phyloP scores from a whole-genome alignment of 1,284 basidiomycete genomes.

The Schizophyllum commune region DNA sequence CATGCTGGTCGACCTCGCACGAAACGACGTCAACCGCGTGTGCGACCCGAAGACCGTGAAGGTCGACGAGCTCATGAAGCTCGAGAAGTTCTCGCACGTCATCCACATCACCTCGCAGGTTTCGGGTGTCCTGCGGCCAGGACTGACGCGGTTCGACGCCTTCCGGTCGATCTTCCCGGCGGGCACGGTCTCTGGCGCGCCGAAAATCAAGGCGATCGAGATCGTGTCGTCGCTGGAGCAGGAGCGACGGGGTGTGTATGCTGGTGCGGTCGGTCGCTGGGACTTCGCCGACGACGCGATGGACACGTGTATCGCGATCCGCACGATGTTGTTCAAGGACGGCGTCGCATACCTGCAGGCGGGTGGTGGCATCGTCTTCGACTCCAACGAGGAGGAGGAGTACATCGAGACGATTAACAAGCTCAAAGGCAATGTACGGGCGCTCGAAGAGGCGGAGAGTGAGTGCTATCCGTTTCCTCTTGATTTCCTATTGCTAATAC shows the following conservation, averaged over 20 bases:
- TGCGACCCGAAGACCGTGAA: conserved; percentile 94
- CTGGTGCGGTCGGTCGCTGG: conserved; percentile 94
- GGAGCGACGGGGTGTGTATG: conserved; percentile 92
- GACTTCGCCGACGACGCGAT: conserved; percentile 94
- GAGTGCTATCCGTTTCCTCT: conserved; percentile 26
- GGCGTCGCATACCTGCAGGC: conserved; percentile 92
- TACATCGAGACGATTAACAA: conserved; percentile 97
- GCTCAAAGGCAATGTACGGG: conserved; percentile 79
- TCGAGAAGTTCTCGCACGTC: conserved; percentile 98
- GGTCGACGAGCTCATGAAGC: conserved; percentile 90
- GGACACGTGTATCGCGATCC: conserved; percentile 98
- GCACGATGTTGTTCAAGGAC: conserved; percentile 97
- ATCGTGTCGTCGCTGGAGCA: conserved; percentile 84
- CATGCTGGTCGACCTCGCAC: conserved; percentile 97
- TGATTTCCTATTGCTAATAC: conserved; percentile 7
- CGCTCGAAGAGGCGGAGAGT: conserved; percentile 89
- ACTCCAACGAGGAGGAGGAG: conserved; percentile 96
- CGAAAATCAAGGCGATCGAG: conserved; percentile 98
- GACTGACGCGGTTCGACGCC: conserved; percentile 89
- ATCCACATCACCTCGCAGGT: conserved; percentile 97
- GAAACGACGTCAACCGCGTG: conserved; percentile 99
- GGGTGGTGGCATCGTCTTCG: conserved; percentile 96
- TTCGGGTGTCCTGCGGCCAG: conserved; percentile 80
- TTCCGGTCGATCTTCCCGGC: conserved; percentile 99
- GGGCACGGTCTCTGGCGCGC: conserved; percentile 98